Evolutionary conservation across 2,329 filamentous ascomycete species (phyloP), one percentile per base, ranked within the genome.

Genomic region (Talaromyces pinophilus): DNA sequence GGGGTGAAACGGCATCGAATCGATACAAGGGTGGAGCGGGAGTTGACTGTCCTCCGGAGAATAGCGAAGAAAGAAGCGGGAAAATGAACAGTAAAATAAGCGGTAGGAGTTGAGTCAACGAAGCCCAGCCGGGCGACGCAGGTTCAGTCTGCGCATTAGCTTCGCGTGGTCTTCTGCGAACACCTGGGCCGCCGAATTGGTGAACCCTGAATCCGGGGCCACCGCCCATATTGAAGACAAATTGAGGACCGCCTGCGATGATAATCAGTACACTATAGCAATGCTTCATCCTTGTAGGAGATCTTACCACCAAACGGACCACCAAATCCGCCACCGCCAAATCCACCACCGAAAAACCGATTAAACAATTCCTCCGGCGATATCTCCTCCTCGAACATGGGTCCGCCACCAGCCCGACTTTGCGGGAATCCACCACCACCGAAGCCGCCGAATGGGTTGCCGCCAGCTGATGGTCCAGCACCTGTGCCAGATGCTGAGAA

Each of bases 321-420:
- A 67, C 88, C 88, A 67, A 90, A 88, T 59, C 87, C 86, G 72
- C 85, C 83, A 19, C 82, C 83, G 22, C 82, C 80, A 71, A 79
- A 76, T 28, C 62, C 62, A 8, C 85, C 93, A 59, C 92, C 92
- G 82, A 99, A 99, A 85, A 99, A 99, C 69, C 94, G 88, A 76
- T 94, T 90, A 82, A 99, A 99, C 84, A 99, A 87, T 79, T 99
- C 95, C 79, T 99, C 95, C 0, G 95, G 93, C 64, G 91, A 96
- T 72, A 99, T 92, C 77, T 98, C 94, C 68, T 95, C 93, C 64
- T 95, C 92, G 80, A 91, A 97, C 84, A 89, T 88, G 17, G 86
- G 83, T 33, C 82, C 84, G 44, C 83, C 82, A 22, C 85, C 84
- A 63, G 72, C 70, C 22, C 63, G 64, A 10, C 76, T 73, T 33